Percentiles rank a stretch among this genome's conserved stretches.
Evolutionary conservation across 371 early-diverging fungal species (phyloP).

Genomic region (Conidiobolus incongruus): DNA sequence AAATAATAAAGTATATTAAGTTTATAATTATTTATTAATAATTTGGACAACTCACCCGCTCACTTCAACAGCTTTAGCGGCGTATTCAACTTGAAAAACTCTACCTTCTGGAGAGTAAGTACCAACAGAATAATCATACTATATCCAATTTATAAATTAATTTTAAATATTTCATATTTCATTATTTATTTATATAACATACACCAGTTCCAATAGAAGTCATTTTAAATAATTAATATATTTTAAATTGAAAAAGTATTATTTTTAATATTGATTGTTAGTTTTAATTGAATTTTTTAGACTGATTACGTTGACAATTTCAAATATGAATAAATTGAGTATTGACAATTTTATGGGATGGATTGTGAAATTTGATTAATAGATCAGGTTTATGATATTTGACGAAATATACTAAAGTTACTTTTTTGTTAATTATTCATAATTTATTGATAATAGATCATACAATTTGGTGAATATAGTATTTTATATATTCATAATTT

Average conservation of each 20-base stretch:
- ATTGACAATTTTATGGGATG: too few relatives aligned
- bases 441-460: too few relatives aligned
- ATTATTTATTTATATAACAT: conserved; percentile 8
- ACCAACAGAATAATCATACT: conserved; percentile 93
- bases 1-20: conserved; percentile 1
- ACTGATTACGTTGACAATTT: too few relatives aligned
- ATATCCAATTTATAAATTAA: conserved; percentile 2
- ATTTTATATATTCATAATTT: too few relatives aligned
- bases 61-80: conserved; percentile 93
- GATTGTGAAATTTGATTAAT: too few relatives aligned
- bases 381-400: too few relatives aligned
- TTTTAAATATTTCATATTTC: background rate
- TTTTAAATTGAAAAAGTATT: background rate
- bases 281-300: too few relatives aligned
- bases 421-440: too few relatives aligned
- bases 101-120: conserved; percentile 98
- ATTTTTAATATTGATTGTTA: too few relatives aligned
- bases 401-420: too few relatives aligned
- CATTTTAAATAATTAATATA: conserved; percentile 17
- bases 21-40: background rate
- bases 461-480: too few relatives aligned
- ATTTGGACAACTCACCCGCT: conserved; percentile 44
- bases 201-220: conserved; percentile 49
- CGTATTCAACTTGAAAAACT: conserved; percentile 97
- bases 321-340: too few relatives aligned